Conservation (phyloP, 352 stramenopile genomes). For the Phytophthora rubi region DNA sequence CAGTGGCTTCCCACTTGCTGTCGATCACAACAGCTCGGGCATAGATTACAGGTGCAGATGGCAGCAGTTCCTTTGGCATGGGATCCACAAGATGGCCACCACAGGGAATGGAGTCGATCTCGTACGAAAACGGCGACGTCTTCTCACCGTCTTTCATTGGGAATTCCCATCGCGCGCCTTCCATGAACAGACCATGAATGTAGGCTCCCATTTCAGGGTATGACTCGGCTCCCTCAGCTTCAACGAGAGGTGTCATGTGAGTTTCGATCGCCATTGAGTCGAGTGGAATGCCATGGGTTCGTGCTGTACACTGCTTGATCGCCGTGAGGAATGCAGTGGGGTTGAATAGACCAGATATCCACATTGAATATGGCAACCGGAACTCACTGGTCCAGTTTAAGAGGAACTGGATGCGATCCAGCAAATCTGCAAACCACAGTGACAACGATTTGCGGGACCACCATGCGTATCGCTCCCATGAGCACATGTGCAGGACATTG, state of each 20-base stretch:
- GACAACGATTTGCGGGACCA: conserved; percentile 83
- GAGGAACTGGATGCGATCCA: conserved; percentile 77
- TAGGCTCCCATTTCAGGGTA: conserved; percentile 90
- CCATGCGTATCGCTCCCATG: conserved; percentile 84
- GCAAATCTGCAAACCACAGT: conserved; percentile 83
- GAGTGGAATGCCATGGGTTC: conserved; percentile 84
- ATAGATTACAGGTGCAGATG: conserved; percentile 90
- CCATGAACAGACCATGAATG: conserved; percentile 95
- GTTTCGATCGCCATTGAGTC: conserved; percentile 95
- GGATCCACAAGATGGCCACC: conserved; percentile 90
- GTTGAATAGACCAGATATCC: conserved; percentile 85
- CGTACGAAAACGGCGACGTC: conserved; percentile 76
- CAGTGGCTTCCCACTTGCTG: conserved; percentile 92
- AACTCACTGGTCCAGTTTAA: conserved; percentile 74
- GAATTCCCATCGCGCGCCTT: conserved; percentile 93
- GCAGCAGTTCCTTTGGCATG: conserved; percentile 94
- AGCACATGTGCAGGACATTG: conserved; percentile 76
- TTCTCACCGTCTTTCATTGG: conserved; percentile 78
- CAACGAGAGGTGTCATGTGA: conserved; percentile 87
- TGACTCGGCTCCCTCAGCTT: conserved; percentile 65
- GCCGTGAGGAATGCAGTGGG: conserved; percentile 85
- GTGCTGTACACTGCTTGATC: conserved; percentile 88
- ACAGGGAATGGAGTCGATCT: conserved; percentile 89
- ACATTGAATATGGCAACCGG: conserved; percentile 78
- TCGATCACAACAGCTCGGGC: conserved; percentile 94